phyloP scores from a whole-genome alignment of 257 asterid genomes.

The Plantago ovata region DNA sequence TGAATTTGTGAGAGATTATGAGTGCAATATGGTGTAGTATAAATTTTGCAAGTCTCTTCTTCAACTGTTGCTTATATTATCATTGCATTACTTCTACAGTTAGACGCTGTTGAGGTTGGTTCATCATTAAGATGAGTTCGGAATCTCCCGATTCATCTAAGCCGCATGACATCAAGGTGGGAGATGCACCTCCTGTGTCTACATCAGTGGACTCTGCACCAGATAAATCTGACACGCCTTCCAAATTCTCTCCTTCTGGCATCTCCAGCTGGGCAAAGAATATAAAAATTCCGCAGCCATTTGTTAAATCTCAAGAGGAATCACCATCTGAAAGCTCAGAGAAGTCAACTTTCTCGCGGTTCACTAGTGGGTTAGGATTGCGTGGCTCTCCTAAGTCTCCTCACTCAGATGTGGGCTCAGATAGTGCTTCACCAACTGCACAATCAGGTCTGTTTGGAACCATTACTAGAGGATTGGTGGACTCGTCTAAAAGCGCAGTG shows the following conservation, averaged over 20 bases:
- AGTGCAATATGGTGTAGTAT: neutral
- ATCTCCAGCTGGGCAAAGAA: conserved; percentile 91
- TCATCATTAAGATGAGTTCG: conserved; percentile 37
- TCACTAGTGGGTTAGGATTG: conserved; percentile 78
- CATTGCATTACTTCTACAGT: neutral
- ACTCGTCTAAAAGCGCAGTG: conserved; percentile 89
- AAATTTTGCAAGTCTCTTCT: neutral
- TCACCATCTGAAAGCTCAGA: conserved; percentile 57
- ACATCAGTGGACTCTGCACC: conserved; percentile 38
- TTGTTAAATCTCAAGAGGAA: conserved; percentile 64
- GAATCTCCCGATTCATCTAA: conserved; percentile 47
- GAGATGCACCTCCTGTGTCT: conserved; percentile 29
- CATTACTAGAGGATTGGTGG: conserved; percentile 87
- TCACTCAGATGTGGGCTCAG: conserved; percentile 52
- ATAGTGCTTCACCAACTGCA: conserved; percentile 54
- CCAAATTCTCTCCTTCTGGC: conserved; percentile 73
- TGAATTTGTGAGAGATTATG: no score
- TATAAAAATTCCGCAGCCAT: conserved; percentile 80
- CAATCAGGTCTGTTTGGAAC: conserved; percentile 75
- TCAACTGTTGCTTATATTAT: no score
- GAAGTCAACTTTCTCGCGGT: conserved; percentile 67
- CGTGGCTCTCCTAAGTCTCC: conserved; percentile 80
- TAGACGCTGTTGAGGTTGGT: neutral
- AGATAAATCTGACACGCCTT: conserved; percentile 39
- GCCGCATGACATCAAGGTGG: conserved; percentile 31